Conservation (phyloP, 2,329 filamentous ascomycete species). For the Pseudodiploospora longispora region DNA sequence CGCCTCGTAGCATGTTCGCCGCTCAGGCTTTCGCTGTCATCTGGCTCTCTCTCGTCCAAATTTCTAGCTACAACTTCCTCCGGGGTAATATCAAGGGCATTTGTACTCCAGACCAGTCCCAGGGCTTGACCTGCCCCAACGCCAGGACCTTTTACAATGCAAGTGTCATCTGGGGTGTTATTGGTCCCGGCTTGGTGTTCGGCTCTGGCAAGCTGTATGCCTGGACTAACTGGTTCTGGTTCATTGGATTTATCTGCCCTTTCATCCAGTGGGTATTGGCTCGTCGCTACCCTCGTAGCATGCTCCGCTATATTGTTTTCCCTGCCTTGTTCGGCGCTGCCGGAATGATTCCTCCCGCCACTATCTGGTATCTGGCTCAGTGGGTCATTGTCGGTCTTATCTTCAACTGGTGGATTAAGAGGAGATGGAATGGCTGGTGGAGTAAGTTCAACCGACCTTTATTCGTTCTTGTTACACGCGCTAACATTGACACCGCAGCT, state of each 20-base stretch:
- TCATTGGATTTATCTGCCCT: constrained; percentile 42
- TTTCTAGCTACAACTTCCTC: constrained; percentile 30
- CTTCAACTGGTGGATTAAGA: constrained; percentile 46
- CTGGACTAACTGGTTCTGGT: constrained; percentile 46
- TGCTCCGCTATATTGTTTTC: constrained; percentile 41
- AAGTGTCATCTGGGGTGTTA: constrained; percentile 53
- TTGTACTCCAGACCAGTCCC: constrained; percentile 38
- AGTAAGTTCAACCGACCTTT: constrained; percentile 22
- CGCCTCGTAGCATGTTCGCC: constrained; percentile 40
- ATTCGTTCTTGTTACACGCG: too few relatives aligned
- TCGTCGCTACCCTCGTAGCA: constrained; percentile 36
- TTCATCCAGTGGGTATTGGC: constrained; percentile 40
- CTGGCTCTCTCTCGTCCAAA: constrained; percentile 31
- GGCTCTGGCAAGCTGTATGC: constrained; percentile 25
- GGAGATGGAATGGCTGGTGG: constrained; percentile 48
- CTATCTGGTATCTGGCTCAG: constrained; percentile 45
- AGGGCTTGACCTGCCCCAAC: constrained; percentile 48
- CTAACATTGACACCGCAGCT: constrained; percentile 5
- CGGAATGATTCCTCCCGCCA: constrained; percentile 45
- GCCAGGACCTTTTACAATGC: constrained; percentile 53
- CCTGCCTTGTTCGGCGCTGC: constrained; percentile 46
- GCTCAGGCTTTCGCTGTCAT: constrained; percentile 35
- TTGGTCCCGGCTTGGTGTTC: constrained; percentile 33
- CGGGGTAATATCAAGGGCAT: constrained; percentile 43
- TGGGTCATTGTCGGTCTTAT: constrained; percentile 48